Evolutionary conservation across 2,329 filamentous ascomycete species (phyloP).

Genomic region (Aspergillus spinulosporus): DNA sequence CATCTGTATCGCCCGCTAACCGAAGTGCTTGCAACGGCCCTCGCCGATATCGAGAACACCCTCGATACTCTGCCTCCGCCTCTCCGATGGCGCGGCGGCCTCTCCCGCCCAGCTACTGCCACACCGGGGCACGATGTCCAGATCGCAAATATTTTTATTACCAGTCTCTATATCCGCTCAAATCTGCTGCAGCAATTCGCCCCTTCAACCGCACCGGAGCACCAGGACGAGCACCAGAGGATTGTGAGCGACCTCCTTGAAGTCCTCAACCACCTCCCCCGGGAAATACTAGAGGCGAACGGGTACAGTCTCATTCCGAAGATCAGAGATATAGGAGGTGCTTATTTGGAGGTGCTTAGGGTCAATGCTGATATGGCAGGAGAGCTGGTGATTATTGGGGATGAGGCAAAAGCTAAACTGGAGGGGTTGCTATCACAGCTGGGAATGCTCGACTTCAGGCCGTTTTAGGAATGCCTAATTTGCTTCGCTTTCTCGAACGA

Average conservation of each 20-base stretch:
- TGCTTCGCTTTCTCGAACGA: no score
- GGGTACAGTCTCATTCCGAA: conserved; percentile 2
- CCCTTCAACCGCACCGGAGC: no score
- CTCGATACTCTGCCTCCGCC: background rate
- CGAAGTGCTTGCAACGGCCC: background rate
- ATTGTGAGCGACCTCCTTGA: conserved; percentile 1
- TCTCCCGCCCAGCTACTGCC: background rate
- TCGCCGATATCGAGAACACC: background rate
- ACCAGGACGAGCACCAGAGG: background rate
- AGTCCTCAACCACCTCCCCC: background rate
- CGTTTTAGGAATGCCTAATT: background rate
- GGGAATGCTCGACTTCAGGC: background rate
- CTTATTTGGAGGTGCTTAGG: background rate
- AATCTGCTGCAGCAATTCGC: background rate
- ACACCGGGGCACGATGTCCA: background rate
- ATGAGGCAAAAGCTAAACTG: background rate
- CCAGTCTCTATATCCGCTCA: background rate
- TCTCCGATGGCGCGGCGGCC: conserved; percentile 1
- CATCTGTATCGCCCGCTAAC: background rate
- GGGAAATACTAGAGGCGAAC: background rate
- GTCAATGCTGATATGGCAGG: background rate
- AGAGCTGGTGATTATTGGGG: background rate
- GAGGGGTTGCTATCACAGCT: background rate
- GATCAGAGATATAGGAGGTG: background rate
- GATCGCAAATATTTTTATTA: conserved; percentile 3